Base-by-base conservation (phyloP, 2,329 filamentous ascomycete genomes). In the Ophiostoma ulmi region DNA sequence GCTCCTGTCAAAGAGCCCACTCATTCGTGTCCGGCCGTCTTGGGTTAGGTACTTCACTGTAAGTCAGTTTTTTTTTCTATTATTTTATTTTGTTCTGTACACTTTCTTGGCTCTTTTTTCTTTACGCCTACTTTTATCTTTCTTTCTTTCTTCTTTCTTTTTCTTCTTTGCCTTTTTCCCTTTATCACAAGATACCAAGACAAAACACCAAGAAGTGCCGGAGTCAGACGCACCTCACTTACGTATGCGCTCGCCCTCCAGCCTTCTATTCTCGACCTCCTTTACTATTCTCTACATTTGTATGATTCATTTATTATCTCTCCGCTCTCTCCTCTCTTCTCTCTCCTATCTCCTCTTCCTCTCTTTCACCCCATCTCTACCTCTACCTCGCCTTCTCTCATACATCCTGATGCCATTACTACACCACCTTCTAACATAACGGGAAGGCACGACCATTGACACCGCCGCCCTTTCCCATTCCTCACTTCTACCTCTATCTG, bases 31-130 rank as follows among this genome's bases (percentile, higher is more conserved):
- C 55, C 17, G 61, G 36, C 63, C 63, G 63, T 39, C 63, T 65
- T 65, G 63, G 36, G 63, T 65, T 65, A 65, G 63, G 17, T 39
- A 65, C 63, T 11, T 41, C 26, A 13, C 35, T 65, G 63, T 65
- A 65, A 65, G 63, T 39, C 55, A 31, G 31, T 61, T 14, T 58
- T 58, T 26, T 58, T 58, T 31, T 31, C 31, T 31, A 31, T 31
- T 31, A 14, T 38, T 38, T 64, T 64, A 5, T 39, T 22, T 38
- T 58, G 6, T 48, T n/a, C 44, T 48, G 14, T 4, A 4, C 5
- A 58, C 26, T 58, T 22, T 58, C 44, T 52, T n/a, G 2, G 17
- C 3, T n/a, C 44, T 7, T 52, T 17, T 61, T n/a, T 69, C 7
- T 52, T 52, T 26, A 48, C 14, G 68, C n/a, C 22, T 55, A 8